Conservation (phyloP, 2,329 filamentous ascomycete species). For the Clonostachys byssicola region DNA sequence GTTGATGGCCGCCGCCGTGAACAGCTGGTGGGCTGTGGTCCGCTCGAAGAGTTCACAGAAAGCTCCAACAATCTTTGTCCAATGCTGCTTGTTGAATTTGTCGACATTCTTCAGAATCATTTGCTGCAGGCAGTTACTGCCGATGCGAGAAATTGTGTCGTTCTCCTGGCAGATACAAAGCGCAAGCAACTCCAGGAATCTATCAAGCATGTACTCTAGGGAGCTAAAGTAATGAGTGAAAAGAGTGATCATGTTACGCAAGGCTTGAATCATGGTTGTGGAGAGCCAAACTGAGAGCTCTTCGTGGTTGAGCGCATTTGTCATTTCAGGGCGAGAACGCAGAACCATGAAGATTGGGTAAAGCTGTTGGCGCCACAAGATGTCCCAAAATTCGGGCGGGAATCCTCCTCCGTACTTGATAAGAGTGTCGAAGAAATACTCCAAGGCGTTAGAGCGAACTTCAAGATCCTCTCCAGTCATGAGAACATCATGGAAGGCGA, state of each 20-base stretch:
- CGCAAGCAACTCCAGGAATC: conserved; percentile 91
- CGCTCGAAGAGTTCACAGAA: conserved; percentile 95
- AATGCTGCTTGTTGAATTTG: conserved; percentile 84
- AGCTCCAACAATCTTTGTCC: conserved; percentile 89
- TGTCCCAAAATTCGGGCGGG: conserved; percentile 95
- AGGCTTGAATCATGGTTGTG: conserved; percentile 97
- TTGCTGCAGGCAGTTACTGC: conserved; percentile 96
- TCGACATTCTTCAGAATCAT: conserved; percentile 93
- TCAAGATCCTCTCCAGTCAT: conserved; percentile 99
- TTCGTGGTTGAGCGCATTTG: conserved; percentile 91
- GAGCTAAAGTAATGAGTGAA: conserved; percentile 99
- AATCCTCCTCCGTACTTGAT: conserved; percentile 89
- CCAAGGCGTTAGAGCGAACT: conserved; percentile 84
- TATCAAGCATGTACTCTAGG: conserved; percentile 94
- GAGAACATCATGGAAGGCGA: conserved; percentile 96
- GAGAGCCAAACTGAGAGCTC: conserved; percentile 98
- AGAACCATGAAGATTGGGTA: conserved; percentile 99
- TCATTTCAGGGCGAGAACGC: conserved; percentile 93
- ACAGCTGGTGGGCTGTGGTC: conserved; percentile 92
- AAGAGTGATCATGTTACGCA: conserved; percentile 96
- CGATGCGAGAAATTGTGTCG: conserved; percentile 95
- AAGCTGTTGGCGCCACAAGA: conserved; percentile 91
- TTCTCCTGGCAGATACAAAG: conserved; percentile 99
- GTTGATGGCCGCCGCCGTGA: conserved; percentile 70
- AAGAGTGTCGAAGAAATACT: conserved; percentile 94